Evolutionary conservation across 2,329 filamentous ascomycete genomes (phyloP).

Genomic region (Fusarium longipes): DNA sequence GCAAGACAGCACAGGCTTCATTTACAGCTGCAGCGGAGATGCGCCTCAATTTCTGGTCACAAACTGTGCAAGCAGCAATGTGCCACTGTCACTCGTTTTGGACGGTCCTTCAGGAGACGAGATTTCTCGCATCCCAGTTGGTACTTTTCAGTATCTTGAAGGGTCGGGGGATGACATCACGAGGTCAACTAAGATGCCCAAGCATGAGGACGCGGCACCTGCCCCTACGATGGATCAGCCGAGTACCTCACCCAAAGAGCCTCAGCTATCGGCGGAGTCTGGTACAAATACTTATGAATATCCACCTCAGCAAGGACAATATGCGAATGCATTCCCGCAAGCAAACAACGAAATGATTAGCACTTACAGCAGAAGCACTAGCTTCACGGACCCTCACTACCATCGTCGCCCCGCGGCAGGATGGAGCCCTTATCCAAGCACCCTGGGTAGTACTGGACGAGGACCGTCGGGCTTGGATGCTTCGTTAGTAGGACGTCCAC

Average conservation of each 20-base stretch:
- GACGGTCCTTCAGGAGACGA: conserved; percentile 65
- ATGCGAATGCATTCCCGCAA: conserved; percentile 55
- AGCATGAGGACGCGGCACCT: conserved; percentile 54
- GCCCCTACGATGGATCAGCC: conserved; percentile 53
- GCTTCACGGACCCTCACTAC: conserved; percentile 63
- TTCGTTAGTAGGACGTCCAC: conserved; percentile 57
- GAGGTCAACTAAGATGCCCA: conserved; percentile 51
- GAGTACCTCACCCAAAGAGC: conserved; percentile 57
- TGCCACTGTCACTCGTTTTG: conserved; percentile 66
- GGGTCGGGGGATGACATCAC: conserved; percentile 59
- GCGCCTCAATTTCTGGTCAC: conserved; percentile 72
- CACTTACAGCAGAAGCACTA: conserved; percentile 62
- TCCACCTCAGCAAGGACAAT: conserved; percentile 57
- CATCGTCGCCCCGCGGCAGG: conserved; percentile 51
- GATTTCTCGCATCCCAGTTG: conserved; percentile 61
- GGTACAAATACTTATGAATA: conserved; percentile 61
- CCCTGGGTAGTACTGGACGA: conserved; percentile 56
- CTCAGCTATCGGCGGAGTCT: conserved; percentile 52
- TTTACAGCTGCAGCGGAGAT: conserved; percentile 78
- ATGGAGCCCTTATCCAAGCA: conserved; percentile 59
- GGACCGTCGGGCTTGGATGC: conserved; percentile 58
- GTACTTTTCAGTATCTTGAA: conserved; percentile 63
- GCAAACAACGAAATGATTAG: conserved; percentile 65
- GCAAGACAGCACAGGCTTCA: conserved; percentile 69
- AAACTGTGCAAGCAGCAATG: conserved; percentile 60